These are phyloP conservation scores for Sonneratia alba DNA, from an alignment of 345 rosid species.

Conservation along the genomic window DNA sequence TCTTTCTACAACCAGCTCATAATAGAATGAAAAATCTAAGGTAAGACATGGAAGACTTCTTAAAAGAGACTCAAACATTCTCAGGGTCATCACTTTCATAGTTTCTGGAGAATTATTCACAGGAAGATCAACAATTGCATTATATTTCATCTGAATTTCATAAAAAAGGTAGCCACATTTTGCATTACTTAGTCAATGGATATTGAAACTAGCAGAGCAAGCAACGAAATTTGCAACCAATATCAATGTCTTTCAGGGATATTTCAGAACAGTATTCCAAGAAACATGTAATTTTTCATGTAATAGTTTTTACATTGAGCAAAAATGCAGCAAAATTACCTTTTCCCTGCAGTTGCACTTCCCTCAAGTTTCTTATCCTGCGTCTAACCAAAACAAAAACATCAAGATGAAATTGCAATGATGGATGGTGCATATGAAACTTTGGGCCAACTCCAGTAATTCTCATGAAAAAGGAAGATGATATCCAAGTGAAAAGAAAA, in stretches of 20 bases:
- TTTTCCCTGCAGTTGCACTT: background rate
- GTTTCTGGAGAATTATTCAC: background rate
- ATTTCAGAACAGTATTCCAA: too few species aligned
- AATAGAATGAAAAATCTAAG: background rate
- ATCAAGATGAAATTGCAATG: background rate
- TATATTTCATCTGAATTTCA: background rate
- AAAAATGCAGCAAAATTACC: constrained; percentile 1
- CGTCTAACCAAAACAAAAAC: background rate
- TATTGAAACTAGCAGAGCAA: background rate
- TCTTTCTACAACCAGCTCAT: too few species aligned
- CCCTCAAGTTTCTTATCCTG: constrained; percentile 8
- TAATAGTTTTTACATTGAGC: background rate
- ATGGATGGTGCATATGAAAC: background rate
- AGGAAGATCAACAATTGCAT: background rate
- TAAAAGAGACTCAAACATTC: background rate
- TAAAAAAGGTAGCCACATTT: background rate
- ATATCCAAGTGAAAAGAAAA: background rate
- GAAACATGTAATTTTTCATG: too few species aligned
- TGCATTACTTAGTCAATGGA: background rate
- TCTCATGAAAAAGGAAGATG: background rate
- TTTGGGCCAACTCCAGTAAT: background rate
- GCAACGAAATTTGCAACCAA: background rate
- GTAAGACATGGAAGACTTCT: background rate
- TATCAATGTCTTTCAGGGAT: too few species aligned
- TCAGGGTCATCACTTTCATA: background rate